Evolutionary conservation across 2,329 filamentous ascomycete species (phyloP), one percentile per base, ranked within the genome.

Genomic region (Alternaria conjuncta): DNA sequence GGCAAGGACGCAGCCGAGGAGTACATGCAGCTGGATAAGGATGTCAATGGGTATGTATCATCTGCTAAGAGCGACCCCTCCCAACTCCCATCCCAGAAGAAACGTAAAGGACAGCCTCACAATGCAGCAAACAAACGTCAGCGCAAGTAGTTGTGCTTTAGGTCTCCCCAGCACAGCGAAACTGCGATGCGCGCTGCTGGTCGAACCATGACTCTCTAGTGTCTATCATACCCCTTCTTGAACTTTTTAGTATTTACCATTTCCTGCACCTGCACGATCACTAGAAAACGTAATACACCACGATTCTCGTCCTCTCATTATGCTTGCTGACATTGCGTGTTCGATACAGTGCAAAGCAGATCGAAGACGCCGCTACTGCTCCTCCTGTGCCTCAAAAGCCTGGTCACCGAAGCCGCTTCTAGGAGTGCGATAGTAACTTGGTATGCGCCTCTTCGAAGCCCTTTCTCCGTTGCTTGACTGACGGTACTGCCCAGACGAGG

Each of bases 1-100:
- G 90, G 88, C 64, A 92, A 94, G 78, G 88, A 94, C 30, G 88
- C 93, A 2, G 95, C 96, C 83, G 93, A 94, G 80, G 91, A 94
- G 72, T 97, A 94, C 78, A 85, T 97, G 75, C 83, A 86, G 63
- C 84, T 98, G 36, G 95, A 99, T 77, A 88, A 90, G 46, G 92
- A 97, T 78, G 88, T 97, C 63, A 96, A 96, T 78, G 96, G 96
- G 65, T 83, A 82, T 70, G 75, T 79, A 74, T 75, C 70, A 69
- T 76, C 75, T 72, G 67, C 68, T 70, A 66, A 63, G 67, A 73
- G 69, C 72, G 69, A 64, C 51, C 67, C 64, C 69, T 70, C 70
- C 67, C 67, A 60, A 46, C 55, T 60, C 68, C 64, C 60, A 57
- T 63, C 71, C 64, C 66, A 67, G 53, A 56, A 63, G 63, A 71